phyloP scores from a whole-genome alignment of 2,329 filamentous ascomycete species.

The Podosphaera fusca region DNA sequence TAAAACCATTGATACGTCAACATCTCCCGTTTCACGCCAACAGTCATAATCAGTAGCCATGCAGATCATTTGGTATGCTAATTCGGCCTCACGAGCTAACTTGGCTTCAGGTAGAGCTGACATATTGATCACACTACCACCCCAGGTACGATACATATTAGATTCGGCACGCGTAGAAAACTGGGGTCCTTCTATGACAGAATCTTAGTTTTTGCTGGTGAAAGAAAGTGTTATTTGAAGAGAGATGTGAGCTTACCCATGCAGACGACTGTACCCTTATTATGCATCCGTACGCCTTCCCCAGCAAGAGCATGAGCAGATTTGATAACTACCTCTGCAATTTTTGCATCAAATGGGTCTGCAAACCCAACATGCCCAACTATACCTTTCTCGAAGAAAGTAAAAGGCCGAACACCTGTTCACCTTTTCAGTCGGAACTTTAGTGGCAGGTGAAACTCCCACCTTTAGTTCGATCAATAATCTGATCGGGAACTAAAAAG shows the following conservation, averaged over 20 bases:
- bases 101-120: slow-evolving; percentile 86
- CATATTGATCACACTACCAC: slow-evolving; percentile 96
- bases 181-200: slow-evolving; percentile 61
- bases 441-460: background rate
- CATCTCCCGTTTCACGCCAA: slow-evolving; percentile 67
- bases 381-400: slow-evolving; percentile 81
- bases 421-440: background rate
- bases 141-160: slow-evolving; percentile 84
- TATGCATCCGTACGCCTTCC: slow-evolving; percentile 66
- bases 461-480: slow-evolving; percentile 90
- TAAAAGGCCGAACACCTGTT: slow-evolving; percentile 57
- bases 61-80: slow-evolving; percentile 94
- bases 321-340: slow-evolving; percentile 51
- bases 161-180: slow-evolving; percentile 94
- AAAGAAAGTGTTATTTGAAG: too few species aligned
- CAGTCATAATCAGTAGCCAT: slow-evolving; percentile 99
- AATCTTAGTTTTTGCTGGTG: slow-evolving; percentile 1
- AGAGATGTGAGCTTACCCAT: slow-evolving; percentile 40
- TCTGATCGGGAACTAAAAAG: slow-evolving; percentile 88
- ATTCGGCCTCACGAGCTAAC: slow-evolving; percentile 84
- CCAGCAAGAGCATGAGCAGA: slow-evolving; percentile 59
- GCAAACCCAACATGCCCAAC: slow-evolving; percentile 91
- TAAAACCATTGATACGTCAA: slow-evolving; percentile 94
- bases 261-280: slow-evolving; percentile 65
- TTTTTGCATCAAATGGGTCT: slow-evolving; percentile 68